These are phyloP conservation scores for Aphanomyces cochlioides DNA, from an alignment of 352 stramenopile species.

Conservation along the genomic window DNA sequence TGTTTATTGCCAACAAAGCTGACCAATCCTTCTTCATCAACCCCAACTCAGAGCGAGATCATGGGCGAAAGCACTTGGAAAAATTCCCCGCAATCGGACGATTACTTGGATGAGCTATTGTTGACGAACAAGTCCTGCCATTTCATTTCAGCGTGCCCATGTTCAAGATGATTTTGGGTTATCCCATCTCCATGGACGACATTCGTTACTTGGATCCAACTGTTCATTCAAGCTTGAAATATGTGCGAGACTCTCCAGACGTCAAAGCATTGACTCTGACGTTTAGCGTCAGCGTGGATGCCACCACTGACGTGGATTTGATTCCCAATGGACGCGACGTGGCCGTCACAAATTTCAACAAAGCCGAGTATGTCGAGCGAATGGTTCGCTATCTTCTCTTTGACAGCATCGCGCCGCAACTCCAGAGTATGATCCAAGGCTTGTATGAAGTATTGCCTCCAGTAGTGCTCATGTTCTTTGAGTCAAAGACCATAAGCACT, in stretches of 20 bases:
- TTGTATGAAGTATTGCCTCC: constrained; percentile 97
- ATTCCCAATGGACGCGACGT: constrained; percentile 49
- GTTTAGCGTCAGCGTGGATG: constrained; percentile 62
- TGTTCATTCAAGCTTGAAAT: constrained; percentile 72
- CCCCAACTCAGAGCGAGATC: constrained; percentile 3
- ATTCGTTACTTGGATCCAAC: constrained; percentile 73
- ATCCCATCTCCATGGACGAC: constrained; percentile 73
- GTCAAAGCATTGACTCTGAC: constrained; percentile 66
- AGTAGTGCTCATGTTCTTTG: constrained; percentile 92
- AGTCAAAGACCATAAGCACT: too few species aligned
- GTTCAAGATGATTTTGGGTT: constrained; percentile 71
- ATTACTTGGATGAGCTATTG: constrained; percentile 58
- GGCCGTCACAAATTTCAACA: constrained; percentile 92
- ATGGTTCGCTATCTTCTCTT: constrained; percentile 95
- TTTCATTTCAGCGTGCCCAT: constrained; percentile 65
- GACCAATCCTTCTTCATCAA: constrained; percentile 41
- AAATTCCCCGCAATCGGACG: constrained; percentile 40
- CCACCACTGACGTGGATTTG: constrained; percentile 61
- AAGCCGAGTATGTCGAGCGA: constrained; percentile 90
- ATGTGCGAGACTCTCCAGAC: constrained; percentile 68
- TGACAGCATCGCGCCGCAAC: constrained; percentile 86
- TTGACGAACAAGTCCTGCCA: constrained; percentile 78
- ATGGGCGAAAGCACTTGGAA: constrained; percentile 37
- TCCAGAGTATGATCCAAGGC: constrained; percentile 79
- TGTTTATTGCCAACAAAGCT: constrained; percentile 20